Conservation (phyloP, 345 rosid genomes). For the Hirschfeldia incana region DNA sequence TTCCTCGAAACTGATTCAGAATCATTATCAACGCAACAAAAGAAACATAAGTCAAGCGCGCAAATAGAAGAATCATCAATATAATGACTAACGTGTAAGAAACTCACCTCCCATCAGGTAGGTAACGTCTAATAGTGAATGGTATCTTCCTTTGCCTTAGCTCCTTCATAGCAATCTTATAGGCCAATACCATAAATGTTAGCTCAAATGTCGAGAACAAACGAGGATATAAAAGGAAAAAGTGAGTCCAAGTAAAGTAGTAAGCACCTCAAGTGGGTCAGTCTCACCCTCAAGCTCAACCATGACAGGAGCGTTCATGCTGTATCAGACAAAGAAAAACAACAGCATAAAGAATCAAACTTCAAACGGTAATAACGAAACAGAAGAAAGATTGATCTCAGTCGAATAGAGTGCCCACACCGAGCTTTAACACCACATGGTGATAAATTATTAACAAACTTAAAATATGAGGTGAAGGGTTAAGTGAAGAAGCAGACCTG, state of each 20-base stretch:
- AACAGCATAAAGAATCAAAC: not conserved
- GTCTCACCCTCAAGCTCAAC: conserved; percentile 91
- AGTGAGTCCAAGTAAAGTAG: not conserved
- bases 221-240: not conserved
- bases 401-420: not conserved
- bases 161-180: conserved; percentile 90
- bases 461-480: not conserved
- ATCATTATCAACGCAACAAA: not conserved
- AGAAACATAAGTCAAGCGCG: not conserved
- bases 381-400: not conserved
- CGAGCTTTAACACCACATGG: not conserved
- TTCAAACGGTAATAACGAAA: not conserved
- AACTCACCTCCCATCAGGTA: conserved; percentile 85
- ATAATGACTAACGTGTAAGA: not conserved
- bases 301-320: conserved; percentile 96
- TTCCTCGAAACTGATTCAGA: conserved; percentile 61
- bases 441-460: not conserved
- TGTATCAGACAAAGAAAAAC: conserved; percentile 35
- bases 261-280: conserved; percentile 77
- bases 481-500: conserved; percentile 43
- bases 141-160: conserved; percentile 82
- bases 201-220: not conserved
- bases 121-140: conserved; percentile 77
- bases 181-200: conserved; percentile 16
- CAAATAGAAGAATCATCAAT: not conserved